Evolutionary conservation across 768 basidiomycete genomes (phyloP).

Genomic region (Daedalea quercina): DNA sequence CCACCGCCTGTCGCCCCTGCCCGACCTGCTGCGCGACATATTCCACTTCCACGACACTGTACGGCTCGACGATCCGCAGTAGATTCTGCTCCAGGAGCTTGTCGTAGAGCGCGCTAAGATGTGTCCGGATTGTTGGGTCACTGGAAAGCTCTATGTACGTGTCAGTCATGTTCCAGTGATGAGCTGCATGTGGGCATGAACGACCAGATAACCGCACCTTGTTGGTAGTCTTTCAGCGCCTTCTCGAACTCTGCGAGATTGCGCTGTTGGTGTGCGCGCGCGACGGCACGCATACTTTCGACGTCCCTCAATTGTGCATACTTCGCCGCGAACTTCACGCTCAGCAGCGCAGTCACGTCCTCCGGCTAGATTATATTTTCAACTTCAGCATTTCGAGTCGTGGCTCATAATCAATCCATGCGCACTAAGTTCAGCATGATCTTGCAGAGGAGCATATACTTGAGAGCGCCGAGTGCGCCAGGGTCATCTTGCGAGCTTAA

Average conservation of each 20-base stretch:
- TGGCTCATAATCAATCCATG: slow-evolving; percentile 9
- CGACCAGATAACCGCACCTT: slow-evolving; percentile 39
- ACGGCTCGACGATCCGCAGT: slow-evolving; percentile 92
- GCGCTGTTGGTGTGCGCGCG: slow-evolving; percentile 87
- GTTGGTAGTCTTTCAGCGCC: slow-evolving; percentile 78
- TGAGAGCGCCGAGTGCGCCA: slow-evolving; percentile 74
- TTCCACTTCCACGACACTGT: slow-evolving; percentile 85
- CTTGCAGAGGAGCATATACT: slow-evolving; percentile 98
- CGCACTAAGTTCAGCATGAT: slow-evolving; percentile 93
- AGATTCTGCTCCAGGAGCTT: slow-evolving; percentile 95
- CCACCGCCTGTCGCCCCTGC: slow-evolving; percentile 82
- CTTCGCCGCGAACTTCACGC: slow-evolving; percentile 82
- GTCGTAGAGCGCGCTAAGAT: slow-evolving; percentile 91
- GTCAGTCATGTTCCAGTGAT: background rate
- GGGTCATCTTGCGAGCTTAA: slow-evolving; percentile 64
- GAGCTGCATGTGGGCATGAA: background rate
- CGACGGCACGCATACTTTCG: slow-evolving; percentile 93
- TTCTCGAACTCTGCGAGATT: slow-evolving; percentile 87
- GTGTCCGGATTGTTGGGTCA: slow-evolving; percentile 92
- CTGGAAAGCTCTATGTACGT: slow-evolving; percentile 73
- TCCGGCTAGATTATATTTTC: slow-evolving; percentile 84
- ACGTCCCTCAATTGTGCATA: slow-evolving; percentile 86
- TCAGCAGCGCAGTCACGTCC: slow-evolving; percentile 82
- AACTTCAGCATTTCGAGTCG: background rate
- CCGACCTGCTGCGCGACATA: slow-evolving; percentile 85